phyloP scores from a whole-genome alignment of 1,139 yeast genomes.

The Kodamaea ohmeri region DNA sequence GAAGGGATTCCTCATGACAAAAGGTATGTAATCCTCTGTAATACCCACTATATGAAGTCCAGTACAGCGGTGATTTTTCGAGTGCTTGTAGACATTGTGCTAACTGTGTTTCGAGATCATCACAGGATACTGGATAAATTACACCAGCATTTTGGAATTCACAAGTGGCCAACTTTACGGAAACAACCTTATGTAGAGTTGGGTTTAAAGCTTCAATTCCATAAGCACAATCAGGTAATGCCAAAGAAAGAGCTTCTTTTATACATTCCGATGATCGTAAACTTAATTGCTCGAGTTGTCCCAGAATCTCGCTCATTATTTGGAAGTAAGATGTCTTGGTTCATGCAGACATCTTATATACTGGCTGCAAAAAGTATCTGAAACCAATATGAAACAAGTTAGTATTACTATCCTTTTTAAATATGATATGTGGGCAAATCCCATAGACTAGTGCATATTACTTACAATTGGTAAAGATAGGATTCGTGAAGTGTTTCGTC shows the following conservation, averaged over 20 bases:
- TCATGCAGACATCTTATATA: too few relatives aligned
- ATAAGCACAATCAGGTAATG: conserved; percentile 28
- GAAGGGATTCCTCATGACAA: conserved; percentile 50
- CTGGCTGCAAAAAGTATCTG: conserved; percentile 7
- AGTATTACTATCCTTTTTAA: not conserved
- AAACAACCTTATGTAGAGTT: conserved; percentile 33
- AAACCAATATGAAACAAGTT: not conserved
- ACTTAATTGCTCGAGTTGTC: not conserved
- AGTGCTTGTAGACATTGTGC: conserved; percentile 38
- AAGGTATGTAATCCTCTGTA: conserved; percentile 47
- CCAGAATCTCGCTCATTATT: too few relatives aligned
- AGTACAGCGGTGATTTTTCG: conserved; percentile 49
- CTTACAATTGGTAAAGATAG: too few relatives aligned
- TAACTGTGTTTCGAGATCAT: conserved; percentile 13
- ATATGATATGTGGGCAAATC: too few relatives aligned
- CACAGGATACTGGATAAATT: conserved; percentile 34
- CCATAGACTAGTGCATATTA: too few relatives aligned
- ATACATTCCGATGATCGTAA: conserved; percentile 19
- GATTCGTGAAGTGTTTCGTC: too few relatives aligned
- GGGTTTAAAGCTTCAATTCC: conserved; percentile 37
- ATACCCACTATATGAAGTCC: conserved; percentile 63
- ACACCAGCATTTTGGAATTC: conserved; percentile 49
- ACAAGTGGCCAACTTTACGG: conserved; percentile 51
- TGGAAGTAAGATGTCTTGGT: too few relatives aligned
- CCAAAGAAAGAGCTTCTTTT: conserved; percentile 24